Percentiles rank a stretch among this genome's conserved stretches.
Conservation (phyloP, 1,139 yeast genomes). For the Yamadazyma kanchanaburiensis region DNA sequence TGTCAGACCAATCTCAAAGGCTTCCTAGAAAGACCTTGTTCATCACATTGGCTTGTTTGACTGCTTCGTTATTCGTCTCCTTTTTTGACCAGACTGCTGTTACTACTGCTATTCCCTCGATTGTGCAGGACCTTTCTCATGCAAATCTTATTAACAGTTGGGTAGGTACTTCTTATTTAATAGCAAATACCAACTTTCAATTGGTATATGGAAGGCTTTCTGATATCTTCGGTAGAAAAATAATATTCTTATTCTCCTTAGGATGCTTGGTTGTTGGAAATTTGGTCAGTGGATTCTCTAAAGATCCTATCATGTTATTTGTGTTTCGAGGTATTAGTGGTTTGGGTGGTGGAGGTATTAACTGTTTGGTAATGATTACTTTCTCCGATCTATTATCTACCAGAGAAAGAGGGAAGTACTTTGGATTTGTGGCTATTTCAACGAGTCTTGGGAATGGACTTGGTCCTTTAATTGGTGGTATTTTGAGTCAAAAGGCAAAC, state of each 20-base stretch:
- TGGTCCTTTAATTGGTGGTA: slow-evolving; percentile 55
- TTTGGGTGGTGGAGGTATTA: slow-evolving; percentile 44
- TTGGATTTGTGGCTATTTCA: slow-evolving; percentile 44
- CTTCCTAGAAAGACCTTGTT: slow-evolving; percentile 10
- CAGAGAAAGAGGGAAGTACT: slow-evolving; percentile 41
- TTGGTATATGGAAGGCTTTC: slow-evolving; percentile 39
- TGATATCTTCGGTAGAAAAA: slow-evolving; percentile 44
- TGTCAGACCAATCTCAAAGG: slow-evolving; percentile 12
- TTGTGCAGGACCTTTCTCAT: slow-evolving; percentile 35
- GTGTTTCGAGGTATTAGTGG: slow-evolving; percentile 44
- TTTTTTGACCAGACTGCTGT: slow-evolving; percentile 41
- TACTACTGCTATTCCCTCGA: slow-evolving; percentile 40
- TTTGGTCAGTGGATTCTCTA: slow-evolving; percentile 40
- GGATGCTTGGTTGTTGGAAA: slow-evolving; percentile 34
- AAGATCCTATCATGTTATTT: slow-evolving; percentile 33
- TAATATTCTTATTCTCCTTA: slow-evolving; percentile 30
- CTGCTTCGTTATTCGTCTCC: slow-evolving; percentile 25
- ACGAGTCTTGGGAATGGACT: slow-evolving; percentile 54
- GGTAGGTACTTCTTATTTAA: slow-evolving; percentile 46
- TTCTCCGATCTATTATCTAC: slow-evolving; percentile 41
- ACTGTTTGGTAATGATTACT: slow-evolving; percentile 41
- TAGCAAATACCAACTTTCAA: slow-evolving; percentile 45
- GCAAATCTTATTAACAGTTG: slow-evolving; percentile 37
- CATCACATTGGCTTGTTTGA: slow-evolving; percentile 11
- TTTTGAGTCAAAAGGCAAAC: slow-evolving; percentile 34